A percentile compares a stretch with the other conserved stretches of the same genome.
Evolutionary conservation across 768 basidiomycete species (phyloP).

Genomic region (Boletus speciosus): DNA sequence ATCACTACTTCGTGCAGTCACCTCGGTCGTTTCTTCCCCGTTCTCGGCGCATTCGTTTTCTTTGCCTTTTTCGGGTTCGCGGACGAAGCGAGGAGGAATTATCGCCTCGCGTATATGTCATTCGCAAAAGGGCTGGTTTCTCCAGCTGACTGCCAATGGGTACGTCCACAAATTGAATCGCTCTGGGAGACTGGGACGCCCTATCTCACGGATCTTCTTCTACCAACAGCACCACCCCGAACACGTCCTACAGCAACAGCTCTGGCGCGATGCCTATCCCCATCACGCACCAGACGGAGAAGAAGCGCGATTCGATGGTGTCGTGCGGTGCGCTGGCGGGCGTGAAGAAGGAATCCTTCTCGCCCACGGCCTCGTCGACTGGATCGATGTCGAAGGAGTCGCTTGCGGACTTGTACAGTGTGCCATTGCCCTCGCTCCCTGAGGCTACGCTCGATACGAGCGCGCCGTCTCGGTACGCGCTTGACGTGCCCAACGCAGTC

Average conservation of each 20-base stretch:
- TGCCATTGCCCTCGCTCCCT: constrained; percentile 18
- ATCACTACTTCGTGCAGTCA: no score
- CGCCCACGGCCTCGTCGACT: constrained; percentile 17
- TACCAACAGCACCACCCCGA: constrained; percentile 19
- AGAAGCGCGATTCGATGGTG: constrained; percentile 46
- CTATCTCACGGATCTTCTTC: constrained; percentile 1
- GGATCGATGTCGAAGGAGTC: constrained; percentile 28
- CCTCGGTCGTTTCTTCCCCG: constrained; percentile 41
- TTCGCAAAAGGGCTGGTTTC: constrained; percentile 36
- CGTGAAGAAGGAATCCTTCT: constrained; percentile 20
- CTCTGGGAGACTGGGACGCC: no score
- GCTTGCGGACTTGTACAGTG: constrained; percentile 15
- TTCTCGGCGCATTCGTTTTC: constrained; percentile 54
- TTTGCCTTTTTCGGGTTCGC: constrained; percentile 70
- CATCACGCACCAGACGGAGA: constrained; percentile 42
- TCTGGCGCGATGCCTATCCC: constrained; percentile 39
- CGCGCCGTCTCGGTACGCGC: constrained; percentile 23
- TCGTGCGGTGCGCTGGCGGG: constrained; percentile 38
- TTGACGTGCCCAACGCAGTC: constrained; percentile 17
- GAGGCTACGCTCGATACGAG: constrained; percentile 12
- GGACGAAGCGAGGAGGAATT: constrained; percentile 61
- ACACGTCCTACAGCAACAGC: constrained; percentile 19
- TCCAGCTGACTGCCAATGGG: constrained; percentile 27
- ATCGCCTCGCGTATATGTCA: constrained; percentile 39
- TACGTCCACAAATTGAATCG: constrained; percentile 15